Evolutionary conservation across 2,329 filamentous ascomycete species (phyloP).

Genomic region (Calonectria pauciramosa): DNA sequence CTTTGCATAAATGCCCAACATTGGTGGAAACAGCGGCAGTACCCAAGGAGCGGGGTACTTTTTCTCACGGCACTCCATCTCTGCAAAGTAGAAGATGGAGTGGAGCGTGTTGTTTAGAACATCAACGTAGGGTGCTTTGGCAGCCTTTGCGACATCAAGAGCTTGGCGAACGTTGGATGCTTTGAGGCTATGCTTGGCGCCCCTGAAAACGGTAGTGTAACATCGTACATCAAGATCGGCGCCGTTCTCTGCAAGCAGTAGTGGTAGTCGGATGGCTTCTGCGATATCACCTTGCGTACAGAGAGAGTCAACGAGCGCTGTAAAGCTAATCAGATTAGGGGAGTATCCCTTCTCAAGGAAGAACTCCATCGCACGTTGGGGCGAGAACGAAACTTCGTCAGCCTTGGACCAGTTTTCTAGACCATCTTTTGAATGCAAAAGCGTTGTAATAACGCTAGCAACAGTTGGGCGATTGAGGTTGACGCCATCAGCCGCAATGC

Average conservation of each 20-base stretch:
- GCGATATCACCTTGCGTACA: slow-evolving; percentile 63
- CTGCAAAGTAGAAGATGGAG: slow-evolving; percentile 60
- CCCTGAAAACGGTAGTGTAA: slow-evolving; percentile 78
- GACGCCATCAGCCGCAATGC: slow-evolving; percentile 54
- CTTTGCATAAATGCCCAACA: slow-evolving; percentile 64
- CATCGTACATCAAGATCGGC: slow-evolving; percentile 76
- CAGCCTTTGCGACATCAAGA: slow-evolving; percentile 60
- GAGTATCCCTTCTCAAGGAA: slow-evolving; percentile 72
- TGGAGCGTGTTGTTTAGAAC: slow-evolving; percentile 61
- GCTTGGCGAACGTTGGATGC: slow-evolving; percentile 61
- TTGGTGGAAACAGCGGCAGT: slow-evolving; percentile 58
- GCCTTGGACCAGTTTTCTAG: slow-evolving; percentile 35
- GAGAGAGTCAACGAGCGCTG: slow-evolving; percentile 79
- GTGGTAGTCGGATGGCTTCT: slow-evolving; percentile 52
- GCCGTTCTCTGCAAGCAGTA: slow-evolving; percentile 55
- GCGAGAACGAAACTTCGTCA: slow-evolving; percentile 44
- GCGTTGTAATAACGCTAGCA: slow-evolving; percentile 69
- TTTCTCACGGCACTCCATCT: slow-evolving; percentile 54
- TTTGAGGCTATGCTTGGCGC: slow-evolving; percentile 73
- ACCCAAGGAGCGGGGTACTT: slow-evolving; percentile 49
- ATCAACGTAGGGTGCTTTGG: slow-evolving; percentile 57
- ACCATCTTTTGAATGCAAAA: slow-evolving; percentile 60
- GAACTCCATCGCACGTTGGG: slow-evolving; percentile 48
- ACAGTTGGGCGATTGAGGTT: slow-evolving; percentile 62
- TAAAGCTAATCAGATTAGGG: slow-evolving; percentile 74